Evolutionary conservation across 2,329 filamentous ascomycete species (phyloP), one percentile per base, ranked within the genome.

Genomic region (Paraphoma chrysanthemicola): DNA sequence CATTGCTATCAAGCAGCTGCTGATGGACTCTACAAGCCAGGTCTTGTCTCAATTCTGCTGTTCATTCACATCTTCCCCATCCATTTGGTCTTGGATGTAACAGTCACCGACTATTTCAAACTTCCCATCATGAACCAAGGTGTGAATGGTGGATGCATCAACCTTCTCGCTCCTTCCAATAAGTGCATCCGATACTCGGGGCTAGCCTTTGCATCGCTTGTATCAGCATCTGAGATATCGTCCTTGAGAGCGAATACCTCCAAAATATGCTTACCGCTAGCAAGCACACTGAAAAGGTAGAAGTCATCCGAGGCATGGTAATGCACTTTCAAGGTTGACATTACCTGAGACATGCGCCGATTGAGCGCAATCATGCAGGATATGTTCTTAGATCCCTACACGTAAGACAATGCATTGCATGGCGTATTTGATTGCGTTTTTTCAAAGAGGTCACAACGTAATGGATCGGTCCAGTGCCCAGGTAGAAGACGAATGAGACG

Each of bases 141-240:
- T 8, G 59, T 59, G 18, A 54, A 60, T 12, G 59, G 56, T 11
- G 62, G 28, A 16, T 64, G 51, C 59, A 59, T 66, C 12, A 66
- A 42, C 17, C n/a, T 52, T 42, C 61, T 50, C 23, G 61, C 17
- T 7, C 43, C 5, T 47, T 64, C 59, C 10, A 60, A 55, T 4
- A 60, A 31, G 50, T 30, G 50, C 5, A 31, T 36, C 14, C 30
- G 6, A 17, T 6, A 33, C 44, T 38, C 9, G 7, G 28, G 18
- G 17, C 30, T 18, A 17, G 18, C 4, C 7, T 31, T 17, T 6
- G 11, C 46, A 48, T 18, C 46, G 16, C 23, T 23, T 23, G 23
- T 23, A 23, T 23, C 23, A 23, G 23, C 23, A 23, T 23, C 23
- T 23, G 23, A 23, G 23, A 5, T 23, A 23, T 2, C 23, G 23